Percentiles rank a stretch among this genome's conserved stretches.
Evolutionary conservation across 495 filamentous ascomycete species (phyloP).

Genomic region (Hypoxylon rickii): DNA sequence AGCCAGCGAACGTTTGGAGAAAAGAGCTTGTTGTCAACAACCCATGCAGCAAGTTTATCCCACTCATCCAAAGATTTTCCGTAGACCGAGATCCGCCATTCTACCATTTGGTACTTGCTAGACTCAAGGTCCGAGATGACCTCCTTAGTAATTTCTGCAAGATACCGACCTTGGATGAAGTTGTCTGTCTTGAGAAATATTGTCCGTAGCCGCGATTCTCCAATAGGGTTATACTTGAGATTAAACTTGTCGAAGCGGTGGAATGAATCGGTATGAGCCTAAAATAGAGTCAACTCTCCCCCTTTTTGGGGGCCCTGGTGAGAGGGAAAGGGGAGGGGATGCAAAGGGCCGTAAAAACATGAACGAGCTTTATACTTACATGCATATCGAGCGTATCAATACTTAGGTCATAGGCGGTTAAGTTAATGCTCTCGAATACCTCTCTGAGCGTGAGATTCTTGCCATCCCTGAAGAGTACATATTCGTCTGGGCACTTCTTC

Average conservation of each 20-base stretch:
- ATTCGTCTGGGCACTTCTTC: conserved; percentile 94
- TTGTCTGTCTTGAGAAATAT: conserved; percentile 99
- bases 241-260: conserved; percentile 99
- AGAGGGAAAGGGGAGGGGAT: too few relatives aligned
- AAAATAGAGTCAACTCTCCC: conserved; percentile 5
- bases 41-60: conserved; percentile 98
- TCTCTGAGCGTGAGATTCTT: conserved; percentile 89
- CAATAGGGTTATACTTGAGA: conserved; percentile 96
- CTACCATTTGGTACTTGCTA: conserved; percentile 99
- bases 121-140: conserved; percentile 97
- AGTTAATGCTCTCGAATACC: conserved; percentile 95
- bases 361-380: conserved; percentile 50
- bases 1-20: conserved; percentile 98
- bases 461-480: conserved; percentile 90
- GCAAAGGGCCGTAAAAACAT: neutral
- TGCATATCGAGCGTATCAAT: conserved; percentile 99
- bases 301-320: neutral
- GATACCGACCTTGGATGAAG: conserved; percentile 91
- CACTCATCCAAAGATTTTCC: conserved; percentile 90
- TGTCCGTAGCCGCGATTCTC: conserved; percentile 89
- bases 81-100: conserved; percentile 98
- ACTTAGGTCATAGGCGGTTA: conserved; percentile 96
- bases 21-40: conserved; percentile 98
- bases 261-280: conserved; percentile 97
- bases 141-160: conserved; percentile 96